Base-by-base conservation (phyloP, 176 grass and related monocot species). In the Bonia amplexicaulis region DNA sequence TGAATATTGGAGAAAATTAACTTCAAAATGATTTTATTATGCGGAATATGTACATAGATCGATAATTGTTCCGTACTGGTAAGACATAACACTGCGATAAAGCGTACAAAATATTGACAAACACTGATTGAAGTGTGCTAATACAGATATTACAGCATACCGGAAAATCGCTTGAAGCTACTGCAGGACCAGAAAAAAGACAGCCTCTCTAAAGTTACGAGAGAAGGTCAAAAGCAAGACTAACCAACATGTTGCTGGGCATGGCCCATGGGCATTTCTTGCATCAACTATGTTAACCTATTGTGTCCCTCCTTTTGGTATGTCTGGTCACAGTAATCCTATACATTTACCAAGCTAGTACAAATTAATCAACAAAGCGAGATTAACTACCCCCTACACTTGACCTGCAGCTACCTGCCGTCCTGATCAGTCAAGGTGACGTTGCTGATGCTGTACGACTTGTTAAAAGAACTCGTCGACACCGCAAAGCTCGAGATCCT, bases 361-460 rank as follows among this genome's bases (percentile, higher is more conserved):
- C 12, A 77, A 61, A 60, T 61, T 15, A 12, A 47, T 41, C 64
- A 16, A 26, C 20, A 45, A 37, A 77, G 22, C 33, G 22, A 25
- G 74, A 77, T 77, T 23, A 60, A 77, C 31, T 5, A 25, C 58
- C 10, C 25, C 15, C 46, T 41, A 39, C 13, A 74, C 15, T 8
- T 13, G 49, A 8, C 26, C 6, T 61, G 62, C 9, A 44, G 2
- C 42, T 88, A 88, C 33, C 85, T 83, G 14, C 89, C 85, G 22
- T 90, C 73, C 7, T 79, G 67, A 2, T 83, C 85, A 0, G 76
- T 64, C 19, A 91, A 20, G 41, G 52, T 74, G 4, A 84, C 59
- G 61, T 69, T 87, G 69, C 69, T 91, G 40, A 91, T 68, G 69
- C 63, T 9, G 44, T 77, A 84, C 0, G 80, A 80, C 44, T 87